Evolutionary conservation across 352 stramenopile species (phyloP), one percentile per base, ranked within the genome.

Genomic region (Aphanomyces euteiches): DNA sequence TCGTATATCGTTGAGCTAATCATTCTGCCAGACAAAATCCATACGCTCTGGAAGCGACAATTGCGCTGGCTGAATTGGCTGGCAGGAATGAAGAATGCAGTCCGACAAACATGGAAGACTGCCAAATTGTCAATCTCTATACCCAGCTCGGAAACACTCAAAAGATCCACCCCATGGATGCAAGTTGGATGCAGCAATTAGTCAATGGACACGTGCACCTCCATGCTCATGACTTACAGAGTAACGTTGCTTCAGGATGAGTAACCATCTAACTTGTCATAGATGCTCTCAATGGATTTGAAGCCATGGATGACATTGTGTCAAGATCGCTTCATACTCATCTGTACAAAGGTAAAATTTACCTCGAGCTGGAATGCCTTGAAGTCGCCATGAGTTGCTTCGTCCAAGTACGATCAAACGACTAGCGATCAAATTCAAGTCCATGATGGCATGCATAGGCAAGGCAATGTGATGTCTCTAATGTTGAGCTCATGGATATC

Each of bases 11-110:
- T 15, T 37, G 17, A 3, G 40, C 13, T 10, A 60, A 34, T 68
- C 4, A 12, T 48, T 54, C 17, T 28, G 4, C 10, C 54, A 74
- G 74, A 56, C 75, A 83, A 45, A 92, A 91, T 61, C 85, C 87
- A 39, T 94, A 92, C 53, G 87, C 87, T 19, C 63, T 94, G 19
- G 87, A 94, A 74, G 87, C 87, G n/a, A 77, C 81, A n/a, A 47
- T 94, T 61, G 82, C 81, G 10, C 77, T 92, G 3, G 78, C 84
- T 0, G 76, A 90, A 38, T 72, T 92, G n/a, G 69, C 78, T 7
- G 73, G 74, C 19, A 74, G 77, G 34, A 85, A 82, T 56, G 79
- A 85, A 28, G 47, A 71, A n/a, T 13, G 48, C 3, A 66, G 61
- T n/a, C 56, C 38, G 60, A 66, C 50, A 28, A 17, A 21, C 15